A percentile compares a stretch with the other conserved stretches of the same genome.
Evolutionary conservation across 2,329 filamentous ascomycete species (phyloP).

Genomic region (Cucurbitaria berberidis): DNA sequence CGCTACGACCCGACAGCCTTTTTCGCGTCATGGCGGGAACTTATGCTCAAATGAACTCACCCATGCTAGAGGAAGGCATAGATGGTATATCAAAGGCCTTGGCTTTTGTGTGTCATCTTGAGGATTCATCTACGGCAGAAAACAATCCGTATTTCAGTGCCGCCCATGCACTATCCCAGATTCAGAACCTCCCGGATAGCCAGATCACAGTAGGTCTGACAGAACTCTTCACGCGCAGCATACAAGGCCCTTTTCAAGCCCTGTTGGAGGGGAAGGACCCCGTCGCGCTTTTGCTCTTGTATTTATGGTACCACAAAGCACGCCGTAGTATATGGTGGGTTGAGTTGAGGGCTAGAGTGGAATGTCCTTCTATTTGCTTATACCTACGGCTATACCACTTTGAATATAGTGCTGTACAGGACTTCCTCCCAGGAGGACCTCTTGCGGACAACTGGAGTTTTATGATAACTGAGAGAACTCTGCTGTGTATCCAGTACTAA

Average conservation of each 20-base stretch:
- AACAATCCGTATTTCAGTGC: not conserved
- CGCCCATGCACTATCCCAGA: not conserved
- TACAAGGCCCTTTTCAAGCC: not conserved
- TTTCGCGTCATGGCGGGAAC: not conserved
- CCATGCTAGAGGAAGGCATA: not conserved
- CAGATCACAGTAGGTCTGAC: not conserved
- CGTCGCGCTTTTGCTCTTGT: not conserved
- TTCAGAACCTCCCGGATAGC: not conserved
- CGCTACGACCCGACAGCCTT: not conserved
- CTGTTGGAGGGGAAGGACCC: not conserved
- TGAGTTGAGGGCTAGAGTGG: not conserved
- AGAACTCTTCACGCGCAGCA: slow-evolving; percentile 1
- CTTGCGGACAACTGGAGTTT: not conserved
- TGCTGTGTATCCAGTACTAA: not conserved
- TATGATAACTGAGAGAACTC: not conserved
- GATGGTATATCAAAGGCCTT: not conserved
- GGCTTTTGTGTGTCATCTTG: not conserved
- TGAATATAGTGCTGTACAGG: not conserved
- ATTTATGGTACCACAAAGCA: not conserved
- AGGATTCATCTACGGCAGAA: not conserved
- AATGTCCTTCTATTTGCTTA: slow-evolving; percentile 1
- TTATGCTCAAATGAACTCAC: not conserved
- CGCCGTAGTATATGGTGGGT: slow-evolving; percentile 1
- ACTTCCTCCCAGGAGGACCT: not conserved
- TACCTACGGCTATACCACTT: not conserved